These are phyloP conservation scores for Coelastrella sp. DNA, from an alignment of 139 green algal genomes.

Conservation along the genomic window DNA sequence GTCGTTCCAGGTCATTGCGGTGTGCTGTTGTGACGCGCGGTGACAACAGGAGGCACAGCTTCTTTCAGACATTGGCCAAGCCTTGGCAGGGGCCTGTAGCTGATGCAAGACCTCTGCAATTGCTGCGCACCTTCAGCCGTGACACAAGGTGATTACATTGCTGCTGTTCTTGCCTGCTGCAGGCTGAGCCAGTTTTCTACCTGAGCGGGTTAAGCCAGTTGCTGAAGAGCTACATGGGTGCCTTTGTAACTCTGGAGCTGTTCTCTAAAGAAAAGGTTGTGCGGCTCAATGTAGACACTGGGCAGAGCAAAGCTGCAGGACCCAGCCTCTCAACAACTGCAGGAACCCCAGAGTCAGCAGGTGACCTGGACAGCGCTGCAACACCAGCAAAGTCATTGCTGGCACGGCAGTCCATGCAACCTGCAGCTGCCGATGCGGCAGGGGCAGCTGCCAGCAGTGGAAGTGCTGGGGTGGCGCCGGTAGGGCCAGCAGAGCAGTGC, in stretches of 20 bases:
- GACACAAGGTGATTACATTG: background rate
- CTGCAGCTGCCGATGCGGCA: background rate
- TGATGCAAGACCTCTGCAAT: too few species aligned
- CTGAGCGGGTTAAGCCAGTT: conserved; percentile 35
- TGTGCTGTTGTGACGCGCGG: too few species aligned
- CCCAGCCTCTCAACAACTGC: conserved; percentile 32
- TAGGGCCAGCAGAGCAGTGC: too few species aligned
- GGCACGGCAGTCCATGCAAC: background rate
- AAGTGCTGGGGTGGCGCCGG: too few species aligned
- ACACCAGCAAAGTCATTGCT: background rate
- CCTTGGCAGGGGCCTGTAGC: too few species aligned
- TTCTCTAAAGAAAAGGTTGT: conserved; percentile 1
- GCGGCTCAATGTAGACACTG: conserved; percentile 33
- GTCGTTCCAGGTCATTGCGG: too few species aligned
- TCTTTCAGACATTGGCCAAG: too few species aligned
- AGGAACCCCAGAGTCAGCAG: background rate
- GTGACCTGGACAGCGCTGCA: conserved; percentile 1
- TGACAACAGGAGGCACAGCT: too few species aligned
- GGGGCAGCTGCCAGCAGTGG: background rate
- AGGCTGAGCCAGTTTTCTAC: conserved; percentile 50
- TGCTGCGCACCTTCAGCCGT: background rate
- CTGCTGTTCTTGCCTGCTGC: background rate
- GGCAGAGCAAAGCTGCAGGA: background rate
- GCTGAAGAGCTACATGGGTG: conserved; percentile 28
- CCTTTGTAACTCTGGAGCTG: conserved; percentile 43